Evolutionary conservation across 108 stramenopile genomes (phyloP), one percentile per base, ranked within the genome.

Genomic region (Skeletonema potamos): DNA sequence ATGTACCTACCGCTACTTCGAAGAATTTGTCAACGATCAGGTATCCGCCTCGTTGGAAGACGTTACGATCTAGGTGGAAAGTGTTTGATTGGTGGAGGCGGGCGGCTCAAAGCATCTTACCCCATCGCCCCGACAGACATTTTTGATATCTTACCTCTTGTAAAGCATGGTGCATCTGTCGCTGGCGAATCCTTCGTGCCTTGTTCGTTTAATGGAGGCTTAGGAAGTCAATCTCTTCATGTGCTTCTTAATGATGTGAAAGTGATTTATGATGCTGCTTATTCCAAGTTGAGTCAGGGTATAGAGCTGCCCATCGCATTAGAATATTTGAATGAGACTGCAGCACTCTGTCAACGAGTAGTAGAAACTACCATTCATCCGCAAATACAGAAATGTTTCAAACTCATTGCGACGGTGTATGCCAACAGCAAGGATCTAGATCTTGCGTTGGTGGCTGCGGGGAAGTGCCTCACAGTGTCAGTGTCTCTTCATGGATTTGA

Each of bases 11-110:
- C 96, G 4, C 70, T 98, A 11, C 62, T 98, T 54, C 82, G 98
- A 43, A 84, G 97, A 32, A 74, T 97, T 37, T 96, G 96, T 69
- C 97, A 97, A 75, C 73, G 89, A 66, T 85, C 89, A 33, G 98
- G 98, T 43, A 74, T 97, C 30, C 80, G 93, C 10, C 74, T 98
- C 13, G 86, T 83, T 8, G 91, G 93, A 2, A 85, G 84, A 62
- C 57, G 69, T 5, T 97, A 96, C 71, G 89, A 86, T 20, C 18
- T 96, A 15, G 87, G 85, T 20, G 70, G 63, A 48, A 90, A 88
- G 32, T 92, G 90, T 66, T 61, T 89, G 13, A 89, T 91, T 77
- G 72, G 74, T 36, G 79, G 73, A n/a, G 65, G 55, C 39, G 82
- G 90, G 15, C 72, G 77, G 7, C 60, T 86, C 32, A 59, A 75